Evolutionary conservation across 805 yeast genomes (phyloP), one percentile per base, ranked within the genome.

Genomic region (Babjeviella inositovora): DNA sequence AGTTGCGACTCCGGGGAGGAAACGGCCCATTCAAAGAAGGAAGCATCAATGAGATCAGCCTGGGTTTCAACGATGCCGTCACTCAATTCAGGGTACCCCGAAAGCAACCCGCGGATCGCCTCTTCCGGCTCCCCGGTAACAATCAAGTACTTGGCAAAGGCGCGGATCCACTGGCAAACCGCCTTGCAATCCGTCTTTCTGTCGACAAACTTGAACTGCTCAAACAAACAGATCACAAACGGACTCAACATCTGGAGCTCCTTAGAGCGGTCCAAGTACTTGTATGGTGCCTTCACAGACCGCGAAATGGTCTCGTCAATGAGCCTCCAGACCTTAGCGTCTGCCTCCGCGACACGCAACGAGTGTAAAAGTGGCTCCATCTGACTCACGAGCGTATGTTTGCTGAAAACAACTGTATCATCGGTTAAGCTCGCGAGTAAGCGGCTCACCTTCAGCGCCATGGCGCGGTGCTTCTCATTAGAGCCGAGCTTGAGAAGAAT

Each of bases 301-400:
- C 95, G 61, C 1, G 81, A 56, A 15, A 82, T 57, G 0, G 81
- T 52, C 41, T 85, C 90, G 39, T 87, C 94, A 5, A 87, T 31
- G 15, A 81, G 42, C 7, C 50, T 51, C 74, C 81, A 74, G 3
- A 82, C 38, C 18, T 50, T 48, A 1, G 34, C 37, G 14, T 41
- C 15, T 17, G 38, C 35, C 5, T 22, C 23, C 2, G 39, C 17
- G 3, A 32, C 31, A 23, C 40, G 45, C 6, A 73, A 39, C 6
- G 82, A 58, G 24, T 58, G 54, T 2, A 72, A 44, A 5, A 82
- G 41, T 1, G 72, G 64, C 20, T 47, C 42, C 0, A 69, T 47
- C 5, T 84, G 85, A 7, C 73, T 58, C 5, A 55, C 60, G 1
- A 63, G 39, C 2, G 15, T 11, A 2, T 50, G 42, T n/a, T 49